phyloP scores from a whole-genome alignment of 225 moss, liverwort and hornwort genomes.

The Neckera pumila region DNA sequence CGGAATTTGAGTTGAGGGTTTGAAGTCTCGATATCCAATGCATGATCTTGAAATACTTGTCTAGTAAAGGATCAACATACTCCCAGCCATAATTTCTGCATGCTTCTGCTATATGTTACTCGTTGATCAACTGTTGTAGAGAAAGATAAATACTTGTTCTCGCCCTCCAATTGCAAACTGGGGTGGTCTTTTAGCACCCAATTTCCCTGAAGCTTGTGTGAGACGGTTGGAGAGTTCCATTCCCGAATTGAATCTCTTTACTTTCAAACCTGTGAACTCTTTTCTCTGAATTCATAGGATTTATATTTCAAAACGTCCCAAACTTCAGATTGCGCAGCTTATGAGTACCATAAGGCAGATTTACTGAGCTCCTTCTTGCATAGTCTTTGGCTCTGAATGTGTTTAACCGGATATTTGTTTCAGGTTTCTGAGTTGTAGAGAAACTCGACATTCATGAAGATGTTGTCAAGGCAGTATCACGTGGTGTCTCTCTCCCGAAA shows the following conservation, averaged over 20 bases:
- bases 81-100: neutral
- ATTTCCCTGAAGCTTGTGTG: neutral
- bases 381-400: neutral
- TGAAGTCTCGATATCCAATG: neutral
- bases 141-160: neutral
- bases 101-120: neutral
- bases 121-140: neutral
- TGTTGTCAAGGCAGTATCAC: neutral
- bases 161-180: neutral
- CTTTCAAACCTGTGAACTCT: neutral
- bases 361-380: no score
- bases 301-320: neutral
- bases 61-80: neutral
- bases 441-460: neutral
- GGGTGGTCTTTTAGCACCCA: neutral
- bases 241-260: neutral
- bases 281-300: neutral
- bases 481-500: slow-evolving; percentile 1
- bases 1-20: neutral
- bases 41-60: neutral
- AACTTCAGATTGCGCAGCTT: neutral
- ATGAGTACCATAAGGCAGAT: neutral
- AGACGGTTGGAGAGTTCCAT: neutral
- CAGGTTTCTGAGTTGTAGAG: neutral
- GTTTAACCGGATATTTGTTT: neutral